phyloP scores from a whole-genome alignment of 495 filamentous ascomycete species.

The Pyrenopolyporus hunteri region DNA sequence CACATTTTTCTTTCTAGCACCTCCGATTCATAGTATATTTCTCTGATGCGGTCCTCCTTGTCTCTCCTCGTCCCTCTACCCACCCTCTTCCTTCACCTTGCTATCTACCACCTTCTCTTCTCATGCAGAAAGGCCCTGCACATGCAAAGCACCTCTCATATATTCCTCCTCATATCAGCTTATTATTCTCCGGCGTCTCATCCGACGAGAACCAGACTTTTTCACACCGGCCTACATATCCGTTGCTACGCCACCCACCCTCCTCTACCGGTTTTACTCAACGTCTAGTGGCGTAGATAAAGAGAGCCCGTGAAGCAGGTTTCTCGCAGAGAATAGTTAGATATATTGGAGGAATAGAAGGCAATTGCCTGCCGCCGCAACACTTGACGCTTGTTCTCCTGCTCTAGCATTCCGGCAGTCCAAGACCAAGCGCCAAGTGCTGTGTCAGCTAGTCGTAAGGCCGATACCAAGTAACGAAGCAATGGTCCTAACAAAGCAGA shows the following conservation, averaged over 20 bases:
- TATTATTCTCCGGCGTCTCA: slow-evolving; percentile 20
- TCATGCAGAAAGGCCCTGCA: slow-evolving; percentile 23
- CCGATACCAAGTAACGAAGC: slow-evolving; percentile 42
- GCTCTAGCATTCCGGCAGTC: slow-evolving; percentile 24
- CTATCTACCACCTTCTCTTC: slow-evolving; percentile 15
- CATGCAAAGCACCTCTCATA: slow-evolving; percentile 14
- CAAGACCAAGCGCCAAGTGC: slow-evolving; percentile 27
- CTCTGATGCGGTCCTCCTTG: slow-evolving; percentile 34
- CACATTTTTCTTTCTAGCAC: slow-evolving; percentile 15
- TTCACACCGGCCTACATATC: background rate
- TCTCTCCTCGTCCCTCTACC: background rate
- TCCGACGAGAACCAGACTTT: slow-evolving; percentile 11
- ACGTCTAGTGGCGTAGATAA: slow-evolving; percentile 27
- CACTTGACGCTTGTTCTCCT: slow-evolving; percentile 27
- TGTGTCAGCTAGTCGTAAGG: slow-evolving; percentile 45
- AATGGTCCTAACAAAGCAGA: slow-evolving; percentile 53
- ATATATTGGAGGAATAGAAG: slow-evolving; percentile 17
- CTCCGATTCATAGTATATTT: slow-evolving; percentile 39
- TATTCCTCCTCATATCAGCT: slow-evolving; percentile 4
- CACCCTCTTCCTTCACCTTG: slow-evolving; percentile 12
- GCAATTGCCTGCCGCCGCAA: slow-evolving; percentile 28
- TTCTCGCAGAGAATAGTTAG: slow-evolving; percentile 1
- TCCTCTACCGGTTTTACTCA: slow-evolving; percentile 7
- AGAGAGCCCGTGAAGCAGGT: slow-evolving; percentile 15
- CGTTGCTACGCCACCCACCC: slow-evolving; percentile 12